Base-by-base conservation (phyloP, 305 asterid species). In the Withania somnifera region DNA sequence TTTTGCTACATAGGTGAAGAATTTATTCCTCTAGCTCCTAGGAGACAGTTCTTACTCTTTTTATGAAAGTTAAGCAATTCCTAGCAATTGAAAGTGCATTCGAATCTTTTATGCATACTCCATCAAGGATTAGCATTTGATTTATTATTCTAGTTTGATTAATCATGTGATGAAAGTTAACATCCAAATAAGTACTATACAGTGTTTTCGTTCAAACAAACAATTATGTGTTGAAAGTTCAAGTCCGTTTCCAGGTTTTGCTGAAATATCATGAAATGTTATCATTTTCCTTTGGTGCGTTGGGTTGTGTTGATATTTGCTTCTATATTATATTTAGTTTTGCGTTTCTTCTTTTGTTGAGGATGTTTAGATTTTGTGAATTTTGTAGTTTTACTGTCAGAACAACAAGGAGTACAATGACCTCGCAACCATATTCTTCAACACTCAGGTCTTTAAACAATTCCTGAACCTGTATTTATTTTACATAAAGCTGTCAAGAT, bases 361-460 rank as follows among this genome's bases (percentile, higher is more conserved):
- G 83, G 66, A 51, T 56, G 40, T 77, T 53, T 60, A 34, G 50
- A 24, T 79, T 78, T 79, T 85, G 79, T 86, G 81, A 19, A 38
- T 79, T 57, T 80, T 86, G 79, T 92, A 96, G 99, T 96, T 96
- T 83, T 93, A 89, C 85, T 96, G 98, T 73, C 89, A 90, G 71
- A 87, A 81, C 77, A 77, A 89, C 71, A 96, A 85, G 85, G 98
- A 94, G 85, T 96, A 96, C 90, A 96, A 96, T 32, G 99, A 96
- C 88, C 98, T 96, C 53, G 98, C 99, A 67, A 96, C 98, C 76
- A 90, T 94, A 90, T 96, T 96, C 86, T 96, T 96, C 91, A 96
- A 96, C 84, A 96, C 99, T 17, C 98, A 96, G 97, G 99, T 95
- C 81, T 79, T 58, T 81, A 78, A 45, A 22, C 79, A 83, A 66